Percentiles rank a stretch among this genome's conserved stretches.
These are phyloP conservation scores for Cadophora gregata DNA, from an alignment of 2,329 filamentous ascomycete species.

Conservation along the genomic window DNA sequence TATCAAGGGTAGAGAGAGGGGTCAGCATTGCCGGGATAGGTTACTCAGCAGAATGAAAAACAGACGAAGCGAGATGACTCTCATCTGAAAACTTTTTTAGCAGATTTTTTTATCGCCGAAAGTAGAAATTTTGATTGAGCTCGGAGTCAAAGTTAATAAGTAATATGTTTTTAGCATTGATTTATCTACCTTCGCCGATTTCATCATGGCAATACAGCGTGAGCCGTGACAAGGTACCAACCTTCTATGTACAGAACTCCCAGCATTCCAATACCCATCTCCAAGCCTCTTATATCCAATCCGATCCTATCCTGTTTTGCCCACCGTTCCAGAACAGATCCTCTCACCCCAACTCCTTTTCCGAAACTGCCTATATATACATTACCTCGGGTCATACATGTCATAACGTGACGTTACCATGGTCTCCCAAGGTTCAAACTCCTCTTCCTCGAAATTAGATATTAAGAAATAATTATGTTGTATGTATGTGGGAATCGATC, in stretches of 20 bases:
- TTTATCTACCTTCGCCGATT: neutral
- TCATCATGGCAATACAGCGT: slow-evolving; percentile 4
- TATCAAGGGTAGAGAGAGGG: slow-evolving; percentile 12
- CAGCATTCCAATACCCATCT: slow-evolving; percentile 9
- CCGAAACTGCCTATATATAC: slow-evolving; percentile 13
- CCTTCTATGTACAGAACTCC: slow-evolving; percentile 3
- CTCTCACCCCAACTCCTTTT: neutral
- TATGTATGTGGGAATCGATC: slow-evolving; percentile 11
- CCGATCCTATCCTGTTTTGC: neutral
- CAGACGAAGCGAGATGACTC: neutral
- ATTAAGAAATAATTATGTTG: slow-evolving; percentile 22
- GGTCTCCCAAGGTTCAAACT: neutral
- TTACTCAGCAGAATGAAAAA: neutral
- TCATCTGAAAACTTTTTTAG: neutral
- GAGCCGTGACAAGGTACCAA: slow-evolving; percentile 8
- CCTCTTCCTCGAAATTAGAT: slow-evolving; percentile 17
- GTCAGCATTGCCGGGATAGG: neutral
- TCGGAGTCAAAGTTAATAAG: neutral
- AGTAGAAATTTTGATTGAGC: neutral
- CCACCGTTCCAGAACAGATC: neutral
- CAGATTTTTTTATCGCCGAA: neutral
- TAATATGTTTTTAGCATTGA: neutral
- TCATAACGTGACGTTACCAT: slow-evolving; percentile 9
- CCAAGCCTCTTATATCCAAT: neutral
- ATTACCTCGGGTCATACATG: slow-evolving; percentile 7